These are phyloP conservation scores for Saturnispora halmiae DNA, from an alignment of 805 yeast genomes.

Conservation along the genomic window DNA sequence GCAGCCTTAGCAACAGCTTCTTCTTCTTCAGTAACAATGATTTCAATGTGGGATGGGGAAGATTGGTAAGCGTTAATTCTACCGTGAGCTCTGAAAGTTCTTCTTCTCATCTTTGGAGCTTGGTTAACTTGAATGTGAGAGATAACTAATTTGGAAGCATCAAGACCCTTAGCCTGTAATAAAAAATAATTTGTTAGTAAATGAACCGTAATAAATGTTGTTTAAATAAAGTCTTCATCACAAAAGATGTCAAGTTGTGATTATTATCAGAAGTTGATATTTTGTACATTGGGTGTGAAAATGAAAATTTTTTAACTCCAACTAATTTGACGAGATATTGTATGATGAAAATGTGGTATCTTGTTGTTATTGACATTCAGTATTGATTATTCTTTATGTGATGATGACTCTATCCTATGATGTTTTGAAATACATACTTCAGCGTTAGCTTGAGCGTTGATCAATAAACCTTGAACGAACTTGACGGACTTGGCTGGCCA, in stretches of 20 bases:
- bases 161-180: constrained; percentile 83
- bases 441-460: constrained; percentile 98
- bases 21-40: constrained; percentile 89
- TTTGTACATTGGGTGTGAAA: neutral
- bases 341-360: no score
- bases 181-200: constrained; percentile 1
- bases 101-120: constrained; percentile 99
- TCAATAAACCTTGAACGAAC: constrained; percentile 87
- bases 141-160: constrained; percentile 84
- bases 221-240: neutral
- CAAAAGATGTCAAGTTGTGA: neutral
- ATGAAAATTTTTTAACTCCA: neutral
- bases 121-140: constrained; percentile 99
- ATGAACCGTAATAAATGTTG: neutral
- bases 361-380: no score
- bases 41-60: constrained; percentile 97
- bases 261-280: neutral
- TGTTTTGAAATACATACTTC: constrained; percentile 50
- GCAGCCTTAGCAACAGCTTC: constrained; percentile 89
- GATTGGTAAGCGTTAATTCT: constrained; percentile 99
- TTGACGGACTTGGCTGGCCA: constrained; percentile 99
- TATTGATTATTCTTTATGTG: no score
- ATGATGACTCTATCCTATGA: no score
- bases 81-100: constrained; percentile 99
- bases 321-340: neutral